These are phyloP conservation scores for Blastobotrys capitulatus DNA, from an alignment of 1,139 yeast species.

Conservation along the genomic window DNA sequence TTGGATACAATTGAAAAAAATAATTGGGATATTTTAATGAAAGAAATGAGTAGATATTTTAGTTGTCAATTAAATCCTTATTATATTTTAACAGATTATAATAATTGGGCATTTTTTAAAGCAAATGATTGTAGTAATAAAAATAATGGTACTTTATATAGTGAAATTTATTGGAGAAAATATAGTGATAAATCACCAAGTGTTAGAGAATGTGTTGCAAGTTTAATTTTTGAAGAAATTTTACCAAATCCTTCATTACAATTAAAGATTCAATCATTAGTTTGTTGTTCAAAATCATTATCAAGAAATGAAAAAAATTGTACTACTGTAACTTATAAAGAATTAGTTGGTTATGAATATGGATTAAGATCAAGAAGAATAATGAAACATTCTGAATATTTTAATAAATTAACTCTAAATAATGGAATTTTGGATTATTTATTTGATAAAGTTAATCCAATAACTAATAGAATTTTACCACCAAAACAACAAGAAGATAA, in stretches of 20 bases:
- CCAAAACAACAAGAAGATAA: neutral
- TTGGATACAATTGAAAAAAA: neutral
- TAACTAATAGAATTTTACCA: neutral
- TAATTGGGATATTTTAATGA: constrained; percentile 3
- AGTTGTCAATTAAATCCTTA: constrained; percentile 3
- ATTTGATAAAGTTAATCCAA: neutral
- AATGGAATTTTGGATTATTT: constrained; percentile 2
- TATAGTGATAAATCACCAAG: constrained; percentile 9
- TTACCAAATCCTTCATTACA: neutral
- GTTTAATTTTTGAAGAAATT: neutral
- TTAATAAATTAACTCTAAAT: neutral
- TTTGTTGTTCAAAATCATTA: neutral
- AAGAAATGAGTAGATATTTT: constrained; percentile 1
- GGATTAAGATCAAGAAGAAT: constrained; percentile 1
- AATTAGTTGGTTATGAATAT: constrained; percentile 1
- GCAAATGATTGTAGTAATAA: constrained; percentile 8
- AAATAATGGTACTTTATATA: neutral
- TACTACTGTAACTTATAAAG: neutral
- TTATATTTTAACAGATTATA: constrained; percentile 20
- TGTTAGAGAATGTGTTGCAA: constrained; percentile 16
- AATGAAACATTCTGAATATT: neutral
- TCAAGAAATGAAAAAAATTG: neutral
- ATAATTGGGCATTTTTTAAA: constrained; percentile 20
- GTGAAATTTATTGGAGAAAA: neutral
- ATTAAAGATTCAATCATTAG: constrained; percentile 1